Percentiles rank a stretch among this genome's conserved stretches.
Evolutionary conservation across 2,329 filamentous ascomycete species (phyloP).

Genomic region (Talaromyces atroroseus): DNA sequence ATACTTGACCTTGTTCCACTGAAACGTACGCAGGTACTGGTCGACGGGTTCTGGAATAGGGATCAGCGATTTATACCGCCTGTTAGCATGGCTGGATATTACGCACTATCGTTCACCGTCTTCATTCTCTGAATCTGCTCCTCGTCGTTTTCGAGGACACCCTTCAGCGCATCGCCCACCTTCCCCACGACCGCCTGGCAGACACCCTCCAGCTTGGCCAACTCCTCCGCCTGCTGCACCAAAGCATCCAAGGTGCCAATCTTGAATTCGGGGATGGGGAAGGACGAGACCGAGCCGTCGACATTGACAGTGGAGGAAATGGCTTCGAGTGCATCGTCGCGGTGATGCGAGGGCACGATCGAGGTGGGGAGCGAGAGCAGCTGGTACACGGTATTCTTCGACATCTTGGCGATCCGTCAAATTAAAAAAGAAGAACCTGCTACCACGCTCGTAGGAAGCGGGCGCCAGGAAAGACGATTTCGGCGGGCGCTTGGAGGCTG

Average conservation of each 20-base stretch:
- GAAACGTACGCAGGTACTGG: constrained; percentile 81
- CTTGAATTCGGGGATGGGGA: constrained; percentile 89
- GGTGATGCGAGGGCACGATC: constrained; percentile 73
- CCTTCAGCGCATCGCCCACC: constrained; percentile 77
- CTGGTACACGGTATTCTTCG: constrained; percentile 61
- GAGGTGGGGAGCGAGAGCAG: constrained; percentile 85
- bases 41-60: constrained; percentile 74
- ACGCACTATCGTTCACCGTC: constrained; percentile 85
- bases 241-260: constrained; percentile 93
- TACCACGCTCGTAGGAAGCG: constrained; percentile 22
- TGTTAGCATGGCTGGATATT: background rate
- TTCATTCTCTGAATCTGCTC: constrained; percentile 80
- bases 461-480: constrained; percentile 16
- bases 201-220: constrained; percentile 75
- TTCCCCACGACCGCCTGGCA: constrained; percentile 82
- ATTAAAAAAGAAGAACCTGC: constrained; percentile 8
- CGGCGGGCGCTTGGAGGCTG: constrained; percentile 1
- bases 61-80: background rate
- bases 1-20: constrained; percentile 98
- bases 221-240: constrained; percentile 92
- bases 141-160: constrained; percentile 77
- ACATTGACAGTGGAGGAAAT: constrained; percentile 65
- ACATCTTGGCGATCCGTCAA: constrained; percentile 27
- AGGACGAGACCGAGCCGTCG: constrained; percentile 70
- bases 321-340: constrained; percentile 73